A percentile compares a stretch with the other conserved stretches of the same genome.
Evolutionary conservation across 371 early-diverging fungal genomes (phyloP).

Genomic region (Aphelidium insulamus): DNA sequence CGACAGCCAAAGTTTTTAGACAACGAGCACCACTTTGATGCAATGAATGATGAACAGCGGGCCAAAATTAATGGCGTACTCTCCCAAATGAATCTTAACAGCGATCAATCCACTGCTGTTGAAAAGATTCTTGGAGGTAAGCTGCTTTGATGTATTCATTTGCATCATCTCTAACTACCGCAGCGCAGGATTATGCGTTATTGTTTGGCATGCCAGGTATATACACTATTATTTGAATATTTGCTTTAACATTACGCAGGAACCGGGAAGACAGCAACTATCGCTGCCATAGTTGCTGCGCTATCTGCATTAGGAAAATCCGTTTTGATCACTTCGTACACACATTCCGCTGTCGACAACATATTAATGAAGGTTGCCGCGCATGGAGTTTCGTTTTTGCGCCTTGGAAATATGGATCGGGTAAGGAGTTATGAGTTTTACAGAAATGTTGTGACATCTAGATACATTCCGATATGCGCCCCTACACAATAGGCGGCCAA

Average conservation of each 20-base stretch:
- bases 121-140: constrained; percentile 24
- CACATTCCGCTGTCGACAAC: constrained; percentile 90
- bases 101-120: constrained; percentile 37
- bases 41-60: constrained; percentile 10
- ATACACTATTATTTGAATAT: too few relatives aligned
- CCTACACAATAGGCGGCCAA: constrained; percentile 20
- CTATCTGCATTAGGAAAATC: constrained; percentile 44
- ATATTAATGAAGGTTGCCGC: constrained; percentile 56
- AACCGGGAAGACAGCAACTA: constrained; percentile 93
- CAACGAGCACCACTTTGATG: constrained; percentile 7
- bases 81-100: constrained; percentile 32
- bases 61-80: too few relatives aligned
- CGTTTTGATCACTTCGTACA: constrained; percentile 83
- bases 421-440: constrained; percentile 8
- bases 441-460: constrained; percentile 4
- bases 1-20: constrained; percentile 38
- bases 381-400: constrained; percentile 24
- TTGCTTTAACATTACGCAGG: too few relatives aligned
- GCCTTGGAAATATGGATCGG: constrained; percentile 47
- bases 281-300: constrained; percentile 50
- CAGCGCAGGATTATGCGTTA: constrained; percentile 67
- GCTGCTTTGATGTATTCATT: background rate
- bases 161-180: constrained; percentile 3
- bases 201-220: constrained; percentile 98
- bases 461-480: constrained; percentile 32